Percentiles rank a stretch among this genome's conserved stretches.
phyloP scores from a whole-genome alignment of 1,139 yeast genomes.

The Taphrina sp. region DNA sequence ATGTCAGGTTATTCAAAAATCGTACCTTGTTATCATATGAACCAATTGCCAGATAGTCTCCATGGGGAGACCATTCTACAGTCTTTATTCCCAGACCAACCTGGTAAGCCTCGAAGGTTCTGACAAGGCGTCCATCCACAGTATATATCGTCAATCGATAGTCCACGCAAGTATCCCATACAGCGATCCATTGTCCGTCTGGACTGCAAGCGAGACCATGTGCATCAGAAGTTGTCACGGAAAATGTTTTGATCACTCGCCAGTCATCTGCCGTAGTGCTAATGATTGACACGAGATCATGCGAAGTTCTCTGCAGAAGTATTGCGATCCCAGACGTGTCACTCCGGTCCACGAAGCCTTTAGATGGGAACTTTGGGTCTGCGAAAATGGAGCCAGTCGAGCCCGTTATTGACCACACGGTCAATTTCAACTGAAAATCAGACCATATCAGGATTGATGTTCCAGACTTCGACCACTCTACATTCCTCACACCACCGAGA shows the following conservation, averaged over 20 bases:
- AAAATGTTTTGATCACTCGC: conserved; percentile 15
- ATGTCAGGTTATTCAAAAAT: conserved; percentile 37
- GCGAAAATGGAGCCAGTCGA: conserved; percentile 16
- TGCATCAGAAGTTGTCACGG: conserved; percentile 36
- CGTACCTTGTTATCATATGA: conserved; percentile 38
- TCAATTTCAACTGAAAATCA: conserved; percentile 35
- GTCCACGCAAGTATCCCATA: conserved; percentile 36
- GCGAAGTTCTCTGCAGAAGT: conserved; percentile 36
- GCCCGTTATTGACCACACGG: conserved; percentile 32
- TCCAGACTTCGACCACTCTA: conserved; percentile 37
- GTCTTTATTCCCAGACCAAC: conserved; percentile 30
- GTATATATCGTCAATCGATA: conserved; percentile 37
- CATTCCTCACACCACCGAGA: conserved; percentile 33
- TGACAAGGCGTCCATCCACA: conserved; percentile 33
- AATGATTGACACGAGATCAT: conserved; percentile 35
- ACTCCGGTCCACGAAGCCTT: conserved; percentile 35
- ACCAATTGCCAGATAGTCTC: conserved; percentile 37
- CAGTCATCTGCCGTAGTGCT: conserved; percentile 27
- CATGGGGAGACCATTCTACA: conserved; percentile 37
- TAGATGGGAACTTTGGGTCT: conserved; percentile 8
- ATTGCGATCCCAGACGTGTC: conserved; percentile 33
- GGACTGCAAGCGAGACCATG: conserved; percentile 39
- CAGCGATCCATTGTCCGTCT: conserved; percentile 39
- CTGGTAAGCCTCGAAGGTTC: conserved; percentile 26
- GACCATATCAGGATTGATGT: conserved; percentile 37